Evolutionary conservation across 2,329 filamentous ascomycete species (phyloP).

Genomic region (Fusarium sororula): DNA sequence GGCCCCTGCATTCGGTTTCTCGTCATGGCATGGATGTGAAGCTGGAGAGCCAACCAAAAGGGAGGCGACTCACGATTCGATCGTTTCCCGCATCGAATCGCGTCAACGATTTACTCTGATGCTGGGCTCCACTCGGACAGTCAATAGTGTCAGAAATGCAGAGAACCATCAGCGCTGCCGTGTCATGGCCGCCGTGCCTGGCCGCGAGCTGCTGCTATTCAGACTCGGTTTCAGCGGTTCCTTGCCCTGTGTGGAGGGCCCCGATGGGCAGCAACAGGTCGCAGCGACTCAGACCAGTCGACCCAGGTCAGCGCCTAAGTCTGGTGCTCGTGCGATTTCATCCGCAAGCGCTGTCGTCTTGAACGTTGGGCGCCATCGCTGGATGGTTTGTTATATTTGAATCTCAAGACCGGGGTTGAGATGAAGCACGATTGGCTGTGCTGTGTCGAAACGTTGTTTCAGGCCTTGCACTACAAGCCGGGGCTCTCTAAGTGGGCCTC

Average conservation of each 20-base stretch:
- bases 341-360: constrained; percentile 24
- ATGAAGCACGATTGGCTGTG: constrained; percentile 34
- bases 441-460: constrained; percentile 39
- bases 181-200: constrained; percentile 41
- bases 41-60: constrained; percentile 17
- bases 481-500: neutral
- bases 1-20: constrained; percentile 21
- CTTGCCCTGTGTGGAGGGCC: constrained; percentile 15
- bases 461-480: constrained; percentile 18
- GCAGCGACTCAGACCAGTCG: constrained; percentile 29
- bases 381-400: constrained; percentile 13
- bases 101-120: constrained; percentile 3
- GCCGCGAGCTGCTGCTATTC: constrained; percentile 24
- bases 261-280: constrained; percentile 27
- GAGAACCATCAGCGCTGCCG: constrained; percentile 23
- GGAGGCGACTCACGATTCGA: constrained; percentile 21
- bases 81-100: constrained; percentile 23
- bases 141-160: constrained; percentile 7
- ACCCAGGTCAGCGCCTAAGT: constrained; percentile 34
- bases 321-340: constrained; percentile 32
- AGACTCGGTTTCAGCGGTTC: constrained; percentile 29
- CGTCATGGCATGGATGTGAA: constrained; percentile 11
- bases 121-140: constrained; percentile 21
- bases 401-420: constrained; percentile 39
- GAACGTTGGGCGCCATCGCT: constrained; percentile 25